phyloP scores from a whole-genome alignment of 1,284 basidiomycete genomes.

The Schizophyllum commune region DNA sequence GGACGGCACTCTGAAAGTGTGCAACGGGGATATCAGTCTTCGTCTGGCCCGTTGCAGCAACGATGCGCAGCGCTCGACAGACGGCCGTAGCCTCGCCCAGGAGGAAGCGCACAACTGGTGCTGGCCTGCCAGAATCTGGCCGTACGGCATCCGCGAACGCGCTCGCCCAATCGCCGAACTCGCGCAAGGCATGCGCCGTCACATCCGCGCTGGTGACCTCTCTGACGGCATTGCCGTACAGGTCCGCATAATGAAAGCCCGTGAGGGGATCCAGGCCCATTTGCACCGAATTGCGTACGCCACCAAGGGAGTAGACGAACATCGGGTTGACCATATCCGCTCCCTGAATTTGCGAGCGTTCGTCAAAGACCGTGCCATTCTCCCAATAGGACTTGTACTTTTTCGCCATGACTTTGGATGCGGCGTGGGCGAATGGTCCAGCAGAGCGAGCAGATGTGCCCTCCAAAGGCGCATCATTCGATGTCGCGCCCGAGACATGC shows the following conservation, averaged over 20 bases:
- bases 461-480: background rate
- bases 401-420: constrained; percentile 12
- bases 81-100: constrained; percentile 26
- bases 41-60: constrained; percentile 11
- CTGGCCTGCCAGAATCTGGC: background rate
- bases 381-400: constrained; percentile 32
- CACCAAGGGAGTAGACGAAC: constrained; percentile 33
- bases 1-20: constrained; percentile 28
- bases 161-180: constrained; percentile 31
- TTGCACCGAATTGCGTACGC: constrained; percentile 33
- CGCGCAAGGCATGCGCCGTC: constrained; percentile 17
- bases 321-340: constrained; percentile 38
- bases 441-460: constrained; percentile 26
- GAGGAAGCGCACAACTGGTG: constrained; percentile 20
- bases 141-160: constrained; percentile 18
- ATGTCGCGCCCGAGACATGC: background rate
- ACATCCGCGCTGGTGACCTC: constrained; percentile 13
- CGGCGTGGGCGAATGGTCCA: constrained; percentile 25
- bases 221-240: constrained; percentile 19
- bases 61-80: constrained; percentile 20
- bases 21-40: constrained; percentile 23
- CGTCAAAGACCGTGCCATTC: constrained; percentile 31
- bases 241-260: constrained; percentile 36
- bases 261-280: constrained; percentile 35
- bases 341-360: constrained; percentile 14